Evolutionary conservation across 176 grass and related monocot genomes (phyloP).

Genomic region (Musa schizocarpa): DNA sequence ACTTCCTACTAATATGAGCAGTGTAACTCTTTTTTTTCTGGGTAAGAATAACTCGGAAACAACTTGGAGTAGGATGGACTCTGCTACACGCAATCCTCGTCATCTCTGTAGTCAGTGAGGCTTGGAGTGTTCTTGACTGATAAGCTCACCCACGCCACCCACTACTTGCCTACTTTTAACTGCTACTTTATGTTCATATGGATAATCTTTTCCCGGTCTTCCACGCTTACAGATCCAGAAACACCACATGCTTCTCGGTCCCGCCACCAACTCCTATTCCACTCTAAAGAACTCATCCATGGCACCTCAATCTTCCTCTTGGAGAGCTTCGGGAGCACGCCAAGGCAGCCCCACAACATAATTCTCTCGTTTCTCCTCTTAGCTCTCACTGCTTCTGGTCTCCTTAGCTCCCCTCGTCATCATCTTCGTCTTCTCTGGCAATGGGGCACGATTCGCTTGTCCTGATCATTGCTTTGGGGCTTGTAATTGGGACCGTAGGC

Average conservation of each 20-base stretch:
- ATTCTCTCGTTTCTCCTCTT: not conserved
- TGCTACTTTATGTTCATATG: not conserved
- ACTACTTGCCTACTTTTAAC: not conserved
- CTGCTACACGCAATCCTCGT: not conserved
- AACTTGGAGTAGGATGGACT: not conserved
- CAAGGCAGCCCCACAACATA: not conserved
- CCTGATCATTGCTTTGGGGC: slow-evolving; percentile 30
- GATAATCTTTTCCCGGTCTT: not conserved
- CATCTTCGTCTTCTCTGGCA: not conserved
- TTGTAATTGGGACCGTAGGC: slow-evolving; percentile 16
- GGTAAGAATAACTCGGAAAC: no score
- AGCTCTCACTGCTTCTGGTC: not conserved
- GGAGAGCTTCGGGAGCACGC: not conserved
- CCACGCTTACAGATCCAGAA: not conserved
- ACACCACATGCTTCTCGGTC: not conserved
- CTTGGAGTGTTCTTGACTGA: not conserved
- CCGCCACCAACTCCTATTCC: not conserved
- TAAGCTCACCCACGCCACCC: not conserved
- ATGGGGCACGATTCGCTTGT: slow-evolving; percentile 32
- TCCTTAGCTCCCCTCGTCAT: not conserved
- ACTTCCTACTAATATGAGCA: no score
- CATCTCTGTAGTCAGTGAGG: not conserved
- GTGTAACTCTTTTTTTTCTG: no score
- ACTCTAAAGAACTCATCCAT: not conserved
- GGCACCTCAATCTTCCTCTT: not conserved